Evolutionary conservation across 768 basidiomycete species (phyloP).

Genomic region (Cantharellus anzutake): DNA sequence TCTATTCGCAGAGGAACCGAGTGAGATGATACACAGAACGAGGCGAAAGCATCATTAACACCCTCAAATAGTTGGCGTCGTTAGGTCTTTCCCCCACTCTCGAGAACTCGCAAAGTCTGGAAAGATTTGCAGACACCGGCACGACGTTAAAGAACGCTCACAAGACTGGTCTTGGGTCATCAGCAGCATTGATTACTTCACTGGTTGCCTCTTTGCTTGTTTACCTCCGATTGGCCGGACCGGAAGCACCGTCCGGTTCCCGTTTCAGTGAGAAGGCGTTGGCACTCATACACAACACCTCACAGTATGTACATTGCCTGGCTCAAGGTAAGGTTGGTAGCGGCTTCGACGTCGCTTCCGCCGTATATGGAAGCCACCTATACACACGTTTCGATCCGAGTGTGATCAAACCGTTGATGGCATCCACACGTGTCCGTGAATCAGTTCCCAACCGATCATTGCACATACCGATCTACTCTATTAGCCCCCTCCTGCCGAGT

Average conservation of each 20-base stretch:
- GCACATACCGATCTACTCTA: not conserved
- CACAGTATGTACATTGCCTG: conserved; percentile 87
- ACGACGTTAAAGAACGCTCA: conserved; percentile 65
- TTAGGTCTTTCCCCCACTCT: conserved; percentile 42
- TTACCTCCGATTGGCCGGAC: conserved; percentile 41
- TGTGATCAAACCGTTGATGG: conserved; percentile 49
- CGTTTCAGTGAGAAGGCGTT: not conserved
- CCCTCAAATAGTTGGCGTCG: conserved; percentile 34
- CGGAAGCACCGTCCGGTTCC: not conserved
- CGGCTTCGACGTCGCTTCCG: conserved; percentile 90
- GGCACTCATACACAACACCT: conserved; percentile 65
- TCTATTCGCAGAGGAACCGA: conserved; percentile 84
- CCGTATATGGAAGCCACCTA: conserved; percentile 84
- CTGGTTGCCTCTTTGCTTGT: conserved; percentile 72
- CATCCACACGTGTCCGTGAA: conserved; percentile 19
- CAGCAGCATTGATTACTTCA: conserved; percentile 91
- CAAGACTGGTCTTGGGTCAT: conserved; percentile 96
- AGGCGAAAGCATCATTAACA: not conserved
- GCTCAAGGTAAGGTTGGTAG: conserved; percentile 98
- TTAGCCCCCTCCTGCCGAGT: not conserved
- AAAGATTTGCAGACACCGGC: conserved; percentile 55
- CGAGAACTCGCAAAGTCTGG: conserved; percentile 43
- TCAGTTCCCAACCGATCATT: not conserved
- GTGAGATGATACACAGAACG: conserved; percentile 22
- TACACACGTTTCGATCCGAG: conserved; percentile 74